Base-by-base conservation (phyloP, 805 yeast genomes). In the Teunomyces funiuensis region DNA sequence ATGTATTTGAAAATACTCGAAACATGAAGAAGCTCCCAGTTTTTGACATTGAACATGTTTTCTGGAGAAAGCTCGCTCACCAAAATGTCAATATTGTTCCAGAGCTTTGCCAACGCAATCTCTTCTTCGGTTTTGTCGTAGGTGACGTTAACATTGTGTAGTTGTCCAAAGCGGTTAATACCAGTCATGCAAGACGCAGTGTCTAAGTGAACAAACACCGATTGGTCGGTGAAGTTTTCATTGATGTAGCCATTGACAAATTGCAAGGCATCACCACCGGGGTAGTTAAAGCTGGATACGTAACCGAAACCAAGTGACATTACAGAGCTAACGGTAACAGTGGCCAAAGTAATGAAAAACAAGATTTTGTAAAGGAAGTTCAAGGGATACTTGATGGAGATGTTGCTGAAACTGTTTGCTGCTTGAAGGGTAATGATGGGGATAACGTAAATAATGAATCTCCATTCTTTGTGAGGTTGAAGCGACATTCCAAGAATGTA, bases 381-480 rank as follows among this genome's bases (percentile, higher is more conserved):
- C 14, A 19, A 16, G 39, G 54, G 50, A 7, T 27, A 23, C 5
- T 51, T 31, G 47, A 55, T 47, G 40, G 54, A 39, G 28, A 65
- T 50, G 30, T 44, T 47, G 1, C 75, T 60, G 11, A 83, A 73
- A 5, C 86, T 87, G 33, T 75, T 67, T 2, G 93, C 82, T 5
- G 85, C 89, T 23, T 77, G 56, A 14, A 84, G 52, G 0, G 84
- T 79, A 43, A 88, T 59, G 0, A 83, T 69, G 1, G 97, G 97
- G 3, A 85, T 65, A 0, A 81, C 67, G 60, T 90, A 91, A 13
- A 84, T 69, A 29, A 91, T 80, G 55, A 91, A 91, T 52, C 97
- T 76, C 95, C 95, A 88, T 67, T 91, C 98, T 58, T 91, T 91
- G 54, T 91, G 97, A 2, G 93, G 89, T 60, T 86, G 93, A 39